Conservation (phyloP, 208 protist species). For the Angomonas ambiguus region DNA sequence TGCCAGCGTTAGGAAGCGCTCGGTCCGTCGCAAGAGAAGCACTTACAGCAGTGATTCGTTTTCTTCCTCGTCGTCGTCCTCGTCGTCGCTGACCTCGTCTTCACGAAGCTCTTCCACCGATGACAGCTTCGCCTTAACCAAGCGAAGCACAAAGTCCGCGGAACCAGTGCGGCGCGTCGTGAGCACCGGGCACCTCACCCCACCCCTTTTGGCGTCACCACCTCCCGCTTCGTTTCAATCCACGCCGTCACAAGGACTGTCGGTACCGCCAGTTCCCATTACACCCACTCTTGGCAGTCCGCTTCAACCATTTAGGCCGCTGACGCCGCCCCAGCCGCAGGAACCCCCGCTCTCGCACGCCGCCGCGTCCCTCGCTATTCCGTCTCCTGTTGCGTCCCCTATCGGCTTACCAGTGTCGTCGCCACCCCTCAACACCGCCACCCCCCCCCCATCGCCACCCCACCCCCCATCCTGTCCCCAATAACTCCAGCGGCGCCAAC, state of each 20-base stretch:
- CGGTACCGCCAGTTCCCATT: neutral
- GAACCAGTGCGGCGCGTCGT: neutral
- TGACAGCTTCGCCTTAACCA: neutral
- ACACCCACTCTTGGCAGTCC: neutral
- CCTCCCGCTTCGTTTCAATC: neutral
- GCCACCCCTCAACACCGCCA: neutral
- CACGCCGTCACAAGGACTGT: neutral
- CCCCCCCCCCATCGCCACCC: neutral
- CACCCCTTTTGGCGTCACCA: neutral
- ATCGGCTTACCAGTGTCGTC: neutral
- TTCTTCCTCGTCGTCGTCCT: conserved; percentile 1
- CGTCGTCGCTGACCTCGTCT: conserved; percentile 4
- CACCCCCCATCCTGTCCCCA: neutral
- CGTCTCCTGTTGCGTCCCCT: conserved; percentile 11
- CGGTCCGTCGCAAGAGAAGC: conserved; percentile 2
- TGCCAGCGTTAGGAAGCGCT: conserved; percentile 10
- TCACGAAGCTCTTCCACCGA: neutral
- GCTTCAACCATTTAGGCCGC: neutral
- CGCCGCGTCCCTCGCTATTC: neutral
- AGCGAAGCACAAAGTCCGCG: neutral
- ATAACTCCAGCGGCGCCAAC: neutral
- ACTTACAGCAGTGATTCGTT: neutral
- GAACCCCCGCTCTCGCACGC: neutral
- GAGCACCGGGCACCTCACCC: neutral
- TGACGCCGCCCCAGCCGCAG: neutral